These are phyloP conservation scores for Gossypium arboreum DNA, from an alignment of 345 rosid species.

Conservation along the genomic window DNA sequence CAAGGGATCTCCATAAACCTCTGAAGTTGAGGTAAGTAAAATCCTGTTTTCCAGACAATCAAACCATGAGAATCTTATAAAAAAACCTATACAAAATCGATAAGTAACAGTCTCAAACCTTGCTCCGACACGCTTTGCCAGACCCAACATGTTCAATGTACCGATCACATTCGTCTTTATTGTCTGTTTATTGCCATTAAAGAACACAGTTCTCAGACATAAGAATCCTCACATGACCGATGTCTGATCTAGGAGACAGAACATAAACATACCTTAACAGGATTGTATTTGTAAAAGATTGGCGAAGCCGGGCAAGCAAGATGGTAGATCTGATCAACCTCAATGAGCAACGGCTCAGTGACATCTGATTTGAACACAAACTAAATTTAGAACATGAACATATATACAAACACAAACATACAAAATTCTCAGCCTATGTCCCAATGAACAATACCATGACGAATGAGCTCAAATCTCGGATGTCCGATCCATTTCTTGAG, in stretches of 20 bases:
- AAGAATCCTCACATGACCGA: neutral
- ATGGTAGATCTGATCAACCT: constrained; percentile 90
- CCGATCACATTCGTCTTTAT: constrained; percentile 97
- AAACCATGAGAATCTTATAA: neutral
- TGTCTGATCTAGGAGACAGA: neutral
- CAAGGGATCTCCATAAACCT: constrained; percentile 93
- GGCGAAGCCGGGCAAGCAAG: constrained; percentile 99
- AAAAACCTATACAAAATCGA: neutral
- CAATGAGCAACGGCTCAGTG: constrained; percentile 81
- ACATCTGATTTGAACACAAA: constrained; percentile 49
- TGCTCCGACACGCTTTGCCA: constrained; percentile 97
- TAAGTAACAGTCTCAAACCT: constrained; percentile 41
- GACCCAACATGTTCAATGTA: constrained; percentile 92
- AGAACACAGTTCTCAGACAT: neutral
- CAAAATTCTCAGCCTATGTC: neutral
- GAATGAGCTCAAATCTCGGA: constrained; percentile 94
- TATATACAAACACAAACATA: neutral
- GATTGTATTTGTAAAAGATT: constrained; percentile 95
- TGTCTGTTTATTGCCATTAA: constrained; percentile 44
- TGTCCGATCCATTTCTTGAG: constrained; percentile 92
- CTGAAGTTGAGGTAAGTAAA: constrained; percentile 92
- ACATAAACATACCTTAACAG: constrained; percentile 69
- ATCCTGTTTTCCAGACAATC: constrained; percentile 43
- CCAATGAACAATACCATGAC: constrained; percentile 59
- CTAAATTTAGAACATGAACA: neutral